Evolutionary conservation across 2,329 filamentous ascomycete genomes (phyloP), one percentile per base, ranked within the genome.

Genomic region (Endothia cerciana): DNA sequence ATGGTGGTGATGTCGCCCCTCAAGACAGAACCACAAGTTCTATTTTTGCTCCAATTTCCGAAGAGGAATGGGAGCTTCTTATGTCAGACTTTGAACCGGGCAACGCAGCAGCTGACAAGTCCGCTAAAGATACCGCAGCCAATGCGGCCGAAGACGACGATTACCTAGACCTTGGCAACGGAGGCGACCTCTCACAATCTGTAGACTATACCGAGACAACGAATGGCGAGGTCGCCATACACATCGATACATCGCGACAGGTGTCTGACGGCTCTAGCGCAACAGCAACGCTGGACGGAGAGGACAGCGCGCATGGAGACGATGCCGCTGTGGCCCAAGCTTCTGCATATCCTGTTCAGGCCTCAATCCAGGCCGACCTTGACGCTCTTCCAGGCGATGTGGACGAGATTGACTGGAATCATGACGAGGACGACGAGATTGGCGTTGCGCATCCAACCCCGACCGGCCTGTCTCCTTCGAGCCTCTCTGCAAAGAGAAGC

Each of bases 231-330:
- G 58, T 30, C 15, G 43, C 63, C 15, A 57, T 53, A 17, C 63
- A 60, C 33, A 33, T 41, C 36, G 51, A 45, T 41, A 61, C 55
- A 6, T 57, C 56, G 36, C 62, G 28, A 38, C 62, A 30, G 17
- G 41, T 36, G 28, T 63, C 67, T 22, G 53, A 65, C 25, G 69
- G 71, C 40, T 73, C 73, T 11, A 77, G 76, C 47, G 72, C 72
- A 11, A 75, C 73, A 7, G 72, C 70, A 1, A 78, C 75, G 6
- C 57, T 77, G 22, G 71, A 74, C 45, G 72, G 74, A 41, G 78
- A 83, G 57, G 78, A 80, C 64, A 72, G 79, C 61, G 76, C 79
- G 62, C 74, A 75, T 49, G 73, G 74, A 38, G 69, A 73, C 11
- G 71, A 73, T 43, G 65, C 47, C 17, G 63, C 73, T 49, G 73